Evolutionary conservation across 116 monocot genomes (phyloP).

Genomic region (Posidonia oceanica): DNA sequence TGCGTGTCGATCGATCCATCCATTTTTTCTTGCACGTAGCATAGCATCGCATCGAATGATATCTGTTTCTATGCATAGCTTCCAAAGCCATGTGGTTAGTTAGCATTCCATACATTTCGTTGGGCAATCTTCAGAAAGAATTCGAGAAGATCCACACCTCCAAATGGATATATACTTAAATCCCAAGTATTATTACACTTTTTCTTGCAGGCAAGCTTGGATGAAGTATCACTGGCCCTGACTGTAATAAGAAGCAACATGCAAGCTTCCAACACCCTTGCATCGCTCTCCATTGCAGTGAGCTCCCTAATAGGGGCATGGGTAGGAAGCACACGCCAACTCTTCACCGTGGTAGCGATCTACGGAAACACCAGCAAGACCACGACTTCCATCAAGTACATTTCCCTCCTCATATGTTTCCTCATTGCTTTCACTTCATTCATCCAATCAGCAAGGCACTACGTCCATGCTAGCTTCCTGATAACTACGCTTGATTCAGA

Average conservation of each 20-base stretch:
- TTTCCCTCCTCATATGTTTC: conserved; percentile 51
- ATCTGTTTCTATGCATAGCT: no score
- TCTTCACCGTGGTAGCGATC: conserved; percentile 27
- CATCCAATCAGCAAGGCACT: conserved; percentile 59
- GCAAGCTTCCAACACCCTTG: conserved; percentile 40
- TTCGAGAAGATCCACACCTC: no score
- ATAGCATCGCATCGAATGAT: neutral
- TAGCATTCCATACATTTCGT: no score
- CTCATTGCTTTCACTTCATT: conserved; percentile 54
- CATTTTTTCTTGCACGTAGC: neutral
- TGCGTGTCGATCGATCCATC: no score
- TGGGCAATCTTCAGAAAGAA: no score
- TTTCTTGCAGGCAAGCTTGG: conserved; percentile 5
- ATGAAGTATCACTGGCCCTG: conserved; percentile 23
- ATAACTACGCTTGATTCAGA: conserved; percentile 54
- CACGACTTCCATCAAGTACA: conserved; percentile 51
- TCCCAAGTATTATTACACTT: no score
- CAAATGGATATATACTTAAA: no score
- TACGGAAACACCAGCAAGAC: conserved; percentile 43
- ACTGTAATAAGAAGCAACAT: conserved; percentile 41
- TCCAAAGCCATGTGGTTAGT: no score
- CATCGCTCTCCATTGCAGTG: conserved; percentile 52
- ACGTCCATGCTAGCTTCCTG: conserved; percentile 60
- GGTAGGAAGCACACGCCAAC: conserved; percentile 28
- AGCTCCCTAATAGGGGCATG: conserved; percentile 63